These are phyloP conservation scores for Parietaria judaica DNA, from an alignment of 306 rosid genomes.

Conservation along the genomic window DNA sequence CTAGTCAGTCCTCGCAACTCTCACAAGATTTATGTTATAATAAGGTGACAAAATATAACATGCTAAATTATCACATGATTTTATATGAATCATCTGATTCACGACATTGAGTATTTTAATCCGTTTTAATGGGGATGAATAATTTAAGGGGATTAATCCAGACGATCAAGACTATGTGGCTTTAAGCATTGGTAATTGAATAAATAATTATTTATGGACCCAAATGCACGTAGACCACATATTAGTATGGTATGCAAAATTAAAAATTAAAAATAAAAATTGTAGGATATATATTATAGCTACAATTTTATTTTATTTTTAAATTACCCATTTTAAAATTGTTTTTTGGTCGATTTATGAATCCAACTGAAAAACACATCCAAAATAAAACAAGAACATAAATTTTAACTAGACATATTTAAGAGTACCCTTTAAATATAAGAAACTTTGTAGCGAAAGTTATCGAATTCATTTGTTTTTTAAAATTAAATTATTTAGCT, in stretches of 20 bases:
- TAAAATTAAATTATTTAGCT: no score
- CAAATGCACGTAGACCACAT: conserved; percentile 8
- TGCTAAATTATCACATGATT: conserved; percentile 11
- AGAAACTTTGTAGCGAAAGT: no score
- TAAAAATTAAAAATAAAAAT: no score
- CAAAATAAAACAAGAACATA: no score
- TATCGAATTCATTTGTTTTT: no score
- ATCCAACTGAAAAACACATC: no score
- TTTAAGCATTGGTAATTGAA: conserved; percentile 22
- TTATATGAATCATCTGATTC: conserved; percentile 34
- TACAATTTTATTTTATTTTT: no score
- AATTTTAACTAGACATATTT: no score
- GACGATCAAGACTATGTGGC: conserved; percentile 14
- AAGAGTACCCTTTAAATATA: no score
- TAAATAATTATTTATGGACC: conserved; percentile 9
- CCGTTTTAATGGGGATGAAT: conserved; percentile 11
- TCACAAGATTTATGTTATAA: conserved; percentile 2
- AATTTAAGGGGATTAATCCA: neutral
- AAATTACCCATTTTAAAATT: no score
- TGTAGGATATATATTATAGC: neutral
- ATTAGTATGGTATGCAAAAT: neutral
- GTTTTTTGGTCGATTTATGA: no score
- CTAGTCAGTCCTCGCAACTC: conserved; percentile 18
- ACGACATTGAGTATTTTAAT: conserved; percentile 28
- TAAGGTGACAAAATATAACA: conserved; percentile 1